Percentiles rank a stretch among this genome's conserved stretches.
phyloP scores from a whole-genome alignment of 2,329 filamentous ascomycete genomes.

The Ramularia collo-cygni region DNA sequence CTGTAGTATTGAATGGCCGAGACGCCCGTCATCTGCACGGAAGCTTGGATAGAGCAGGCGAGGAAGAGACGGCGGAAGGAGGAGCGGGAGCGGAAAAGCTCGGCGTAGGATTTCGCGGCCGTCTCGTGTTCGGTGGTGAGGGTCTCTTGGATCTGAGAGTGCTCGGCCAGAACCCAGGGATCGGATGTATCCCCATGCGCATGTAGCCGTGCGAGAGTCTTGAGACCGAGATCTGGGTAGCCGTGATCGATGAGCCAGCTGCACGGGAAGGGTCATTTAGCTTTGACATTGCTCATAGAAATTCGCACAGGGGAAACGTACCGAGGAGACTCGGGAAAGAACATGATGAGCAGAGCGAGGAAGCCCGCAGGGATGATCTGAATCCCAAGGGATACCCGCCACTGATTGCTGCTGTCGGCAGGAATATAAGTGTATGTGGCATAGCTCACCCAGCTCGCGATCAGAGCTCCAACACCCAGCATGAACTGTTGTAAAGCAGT shows the following conservation, averaged over 20 bases:
- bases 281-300: constrained; percentile 38
- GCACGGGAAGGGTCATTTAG: constrained; percentile 21
- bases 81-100: constrained; percentile 60
- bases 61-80: constrained; percentile 67
- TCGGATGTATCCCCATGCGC: constrained; percentile 60
- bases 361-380: constrained; percentile 63
- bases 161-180: constrained; percentile 66
- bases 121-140: constrained; percentile 60
- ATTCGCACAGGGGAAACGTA: constrained; percentile 9
- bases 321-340: constrained; percentile 59
- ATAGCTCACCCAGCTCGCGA: constrained; percentile 68
- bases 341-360: constrained; percentile 57
- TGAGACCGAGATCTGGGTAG: constrained; percentile 56
- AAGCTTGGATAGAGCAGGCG: constrained; percentile 61
- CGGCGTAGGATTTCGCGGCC: constrained; percentile 61
- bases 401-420: constrained; percentile 45
- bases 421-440: constrained; percentile 49
- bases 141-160: constrained; percentile 60
- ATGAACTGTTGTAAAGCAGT: constrained; percentile 77
- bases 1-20: constrained; percentile 67
- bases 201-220: constrained; percentile 63
- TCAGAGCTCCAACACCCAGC: constrained; percentile 66
- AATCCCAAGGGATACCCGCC: constrained; percentile 60
- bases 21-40: constrained; percentile 70
- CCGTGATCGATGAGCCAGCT: constrained; percentile 69